Base-by-base conservation (phyloP, 169 alveolate genomes). In the Plasmodium sp. region DNA sequence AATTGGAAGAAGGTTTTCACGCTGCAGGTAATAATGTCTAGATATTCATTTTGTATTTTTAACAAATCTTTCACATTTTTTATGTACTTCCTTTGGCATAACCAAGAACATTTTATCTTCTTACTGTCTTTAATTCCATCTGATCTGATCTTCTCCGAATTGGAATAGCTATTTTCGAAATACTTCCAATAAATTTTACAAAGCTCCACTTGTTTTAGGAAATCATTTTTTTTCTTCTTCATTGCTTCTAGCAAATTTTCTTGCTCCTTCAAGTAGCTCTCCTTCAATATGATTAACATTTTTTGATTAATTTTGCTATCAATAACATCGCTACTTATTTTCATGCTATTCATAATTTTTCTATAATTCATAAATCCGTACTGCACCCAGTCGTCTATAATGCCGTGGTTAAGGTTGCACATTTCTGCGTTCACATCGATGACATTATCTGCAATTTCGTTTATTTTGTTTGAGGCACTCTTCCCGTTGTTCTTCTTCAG, bases 81-180 rank as follows among this genome's bases (percentile, higher is more conserved):
- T 71, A 92, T 45, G 54, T 92, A 92, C 72, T 92, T 92, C 75
- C 92, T 81, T 82, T 92, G 95, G 72, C 95, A 92, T 73, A 92
- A 81, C 95, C 95, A 92, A 4, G 95, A 92, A 31, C 95, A 92
- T 72, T 92, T 92, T 67, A 81, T 92, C 77, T 83, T 92, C 75
- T 92, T 92, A 4, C 92, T 73, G 82, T 81, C 92, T 31, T 54
- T 81, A 45, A 81, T 54, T 45, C 95, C 92, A 92, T 92, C 84
- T 18, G 95, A 81, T 48, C 95, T 41, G 12, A 81, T 72, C 73
- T 72, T 39, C 51, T 92, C 95, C 14, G 95, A 92, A 71, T 92
- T 92, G 9, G 92, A 81, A 92, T 92, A 92, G 22, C 95, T 92
- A 83, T 92, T 92, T 92, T 92, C 95, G 75, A 92, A 92, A 81